These are phyloP conservation scores for Tephrocybe sp. DNA, from an alignment of 768 basidiomycete genomes.

Conservation along the genomic window DNA sequence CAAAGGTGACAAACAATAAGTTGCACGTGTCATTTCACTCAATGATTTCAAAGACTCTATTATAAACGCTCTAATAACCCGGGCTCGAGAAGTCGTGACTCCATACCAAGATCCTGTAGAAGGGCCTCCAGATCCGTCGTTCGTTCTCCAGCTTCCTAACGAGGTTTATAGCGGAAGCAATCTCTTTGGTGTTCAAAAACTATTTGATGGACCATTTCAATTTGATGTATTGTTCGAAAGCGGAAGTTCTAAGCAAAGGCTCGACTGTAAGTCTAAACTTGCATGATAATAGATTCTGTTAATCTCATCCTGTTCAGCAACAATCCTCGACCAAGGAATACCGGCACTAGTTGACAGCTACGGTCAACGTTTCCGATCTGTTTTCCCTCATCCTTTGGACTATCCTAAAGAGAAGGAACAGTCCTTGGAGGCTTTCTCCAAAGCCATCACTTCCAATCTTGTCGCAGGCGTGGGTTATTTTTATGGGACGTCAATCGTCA, in stretches of 20 bases:
- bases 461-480: constrained; percentile 95
- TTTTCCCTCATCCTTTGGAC: constrained; percentile 67
- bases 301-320: constrained; percentile 39
- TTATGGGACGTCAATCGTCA: constrained; percentile 85
- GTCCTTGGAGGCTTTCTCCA: constrained; percentile 70
- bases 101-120: constrained; percentile 49
- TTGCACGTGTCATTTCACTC: not conserved
- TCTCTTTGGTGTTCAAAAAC: constrained; percentile 84
- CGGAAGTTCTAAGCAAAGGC: constrained; percentile 57
- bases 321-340: constrained; percentile 66
- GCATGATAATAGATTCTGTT: not conserved
- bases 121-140: constrained; percentile 75
- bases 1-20: constrained; percentile 48
- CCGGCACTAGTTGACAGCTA: constrained; percentile 60
- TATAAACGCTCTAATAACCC: constrained; percentile 53
- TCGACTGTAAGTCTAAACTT: constrained; percentile 51
- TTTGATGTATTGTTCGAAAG: constrained; percentile 91
- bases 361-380: constrained; percentile 59
- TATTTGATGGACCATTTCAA: constrained; percentile 79
- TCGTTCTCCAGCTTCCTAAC: constrained; percentile 73
- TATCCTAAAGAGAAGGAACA: constrained; percentile 45
- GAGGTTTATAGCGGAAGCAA: constrained; percentile 72
- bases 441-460: constrained; percentile 86
- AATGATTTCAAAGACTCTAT: constrained; percentile 50
- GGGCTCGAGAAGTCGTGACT: constrained; percentile 51